phyloP scores from a whole-genome alignment of 2,329 filamentous ascomycete genomes.

The Fusarium newnesense region DNA sequence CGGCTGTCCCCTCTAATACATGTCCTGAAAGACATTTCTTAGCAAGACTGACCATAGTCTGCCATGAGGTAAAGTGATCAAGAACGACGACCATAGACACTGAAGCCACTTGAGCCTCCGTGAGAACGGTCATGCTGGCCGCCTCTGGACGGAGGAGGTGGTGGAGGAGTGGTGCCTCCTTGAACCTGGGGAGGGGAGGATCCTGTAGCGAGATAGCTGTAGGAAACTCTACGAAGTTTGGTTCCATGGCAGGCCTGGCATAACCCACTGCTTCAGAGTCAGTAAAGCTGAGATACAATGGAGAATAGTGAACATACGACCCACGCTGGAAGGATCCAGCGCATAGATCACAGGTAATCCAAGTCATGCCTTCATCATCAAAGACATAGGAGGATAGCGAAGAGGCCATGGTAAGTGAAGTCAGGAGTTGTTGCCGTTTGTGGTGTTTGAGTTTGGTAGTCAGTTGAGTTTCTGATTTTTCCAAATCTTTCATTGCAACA shows the following conservation, averaged over 20 bases:
- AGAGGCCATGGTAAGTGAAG: constrained; percentile 17
- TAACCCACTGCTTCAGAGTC: constrained; percentile 1
- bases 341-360: constrained; percentile 42
- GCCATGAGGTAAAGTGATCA: background rate
- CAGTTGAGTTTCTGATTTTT: background rate
- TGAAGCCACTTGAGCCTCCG: constrained; percentile 25
- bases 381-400: constrained; percentile 32
- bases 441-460: background rate
- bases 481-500: background rate
- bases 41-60: background rate
- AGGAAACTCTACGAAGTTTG: constrained; percentile 39
- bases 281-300: background rate
- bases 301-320: constrained; percentile 17
- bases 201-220: constrained; percentile 30
- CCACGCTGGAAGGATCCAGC: constrained; percentile 37
- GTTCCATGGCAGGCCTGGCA: constrained; percentile 40
- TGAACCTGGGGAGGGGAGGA: constrained; percentile 9
- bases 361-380: constrained; percentile 40
- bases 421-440: background rate
- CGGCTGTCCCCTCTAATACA: constrained; percentile 28
- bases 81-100: constrained; percentile 16
- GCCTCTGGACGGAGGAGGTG: constrained; percentile 27
- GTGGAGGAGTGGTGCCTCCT: constrained; percentile 19
- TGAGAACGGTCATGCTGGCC: constrained; percentile 21
- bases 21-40: constrained; percentile 38